Base-by-base conservation (phyloP, 176 grass and related monocot species). In the Dactylis glomerata region DNA sequence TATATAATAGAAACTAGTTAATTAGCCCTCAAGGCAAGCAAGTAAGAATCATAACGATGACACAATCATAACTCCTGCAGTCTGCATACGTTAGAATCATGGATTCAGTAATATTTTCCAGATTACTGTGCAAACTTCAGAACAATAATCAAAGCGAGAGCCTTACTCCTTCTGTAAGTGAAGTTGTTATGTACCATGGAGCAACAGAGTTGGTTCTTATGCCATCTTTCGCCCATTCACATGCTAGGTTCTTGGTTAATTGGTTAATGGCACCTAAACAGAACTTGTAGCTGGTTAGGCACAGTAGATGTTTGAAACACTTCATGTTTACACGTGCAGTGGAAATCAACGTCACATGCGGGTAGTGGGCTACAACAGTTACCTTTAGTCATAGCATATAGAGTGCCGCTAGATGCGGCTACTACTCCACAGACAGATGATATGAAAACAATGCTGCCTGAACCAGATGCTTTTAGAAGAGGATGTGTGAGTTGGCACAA, bases 131-230 rank as follows among this genome's bases (percentile, higher is more conserved):
- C 47, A 36, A 15, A 37, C 63, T 54, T 81, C 36, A 31, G 4
- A 50, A 50, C 30, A 22, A 28, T 50, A 42, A 17, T 28, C 30
- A 8, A 9, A 74, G 44, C 31, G 32, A 0, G 20, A 27, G 22
- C 36, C 85, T 79, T 84, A 95, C 92, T 61, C 49, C 51, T 76
- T 93, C 82, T 1, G 83, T 84, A 23, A 98, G 89, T 80, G 89
- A 88, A 87, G 96, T 98, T 77, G 56, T 91, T 80, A 93, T 98
- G 77, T 95, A 98, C 96, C 96, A 98, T 3, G 95, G 95, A 58
- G 89, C 84, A 37, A 98, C 92, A 72, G 85, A 86, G 61, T 98
- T 98, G 68, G 73, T 77, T 88, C 95, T 86, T 79, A 98, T 93
- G 66, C 85, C 85, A 65, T 95, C 95, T 76, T 90, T 92, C 3